Evolutionary conservation across 2,329 filamentous ascomycete genomes (phyloP), one percentile per base, ranked within the genome.

Genomic region (Phaeoacremonium minimum): DNA sequence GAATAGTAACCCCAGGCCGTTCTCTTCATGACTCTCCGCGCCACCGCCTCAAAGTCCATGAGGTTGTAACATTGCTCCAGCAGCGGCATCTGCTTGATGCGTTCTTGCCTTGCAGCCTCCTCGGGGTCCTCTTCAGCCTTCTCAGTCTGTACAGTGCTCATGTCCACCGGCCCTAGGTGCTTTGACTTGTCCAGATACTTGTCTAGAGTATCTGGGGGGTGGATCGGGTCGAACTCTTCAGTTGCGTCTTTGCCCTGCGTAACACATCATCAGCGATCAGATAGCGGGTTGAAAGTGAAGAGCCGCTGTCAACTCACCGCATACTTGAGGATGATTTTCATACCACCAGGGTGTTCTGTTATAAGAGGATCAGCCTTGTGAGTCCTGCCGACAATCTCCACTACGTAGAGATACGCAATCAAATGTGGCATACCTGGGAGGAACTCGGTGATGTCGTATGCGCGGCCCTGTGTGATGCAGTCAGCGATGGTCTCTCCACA

Each of bases 1-100:
- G 88, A 95, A 63, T 98, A 98, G 67, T 98, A 98, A 17, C 86
- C 93, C 93, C 93, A 98, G 0, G 91, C 91, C 2, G 83, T 85
- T 69, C 86, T 94, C 76, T 95, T 96, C 91, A 97, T 96, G 38
- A 94, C 80, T 28, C 80, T 73, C 51, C 84, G 81, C 5, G 93
- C 93, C 22, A 97, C 91, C 4, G 87, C 81, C 71, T 98, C 93
- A 59, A 98, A 98, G 65, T 98, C 93, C 67, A 93, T 78, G 42
- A 96, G 66, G 58, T 96, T 96, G 64, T 90, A 95, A 69, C 89
- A 95, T 58, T 94, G 85, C 47, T 86, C 83, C 42, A 96, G 68
- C 32, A 81, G 69, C 1, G 90, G 90, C 80, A 89, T 94, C 42
- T 74, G 67, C 48, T 75, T 69, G 39, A 89, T 77, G 38, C 87